phyloP scores from a whole-genome alignment of 2,329 filamentous ascomycete genomes.

The Lachnellula suecica region DNA sequence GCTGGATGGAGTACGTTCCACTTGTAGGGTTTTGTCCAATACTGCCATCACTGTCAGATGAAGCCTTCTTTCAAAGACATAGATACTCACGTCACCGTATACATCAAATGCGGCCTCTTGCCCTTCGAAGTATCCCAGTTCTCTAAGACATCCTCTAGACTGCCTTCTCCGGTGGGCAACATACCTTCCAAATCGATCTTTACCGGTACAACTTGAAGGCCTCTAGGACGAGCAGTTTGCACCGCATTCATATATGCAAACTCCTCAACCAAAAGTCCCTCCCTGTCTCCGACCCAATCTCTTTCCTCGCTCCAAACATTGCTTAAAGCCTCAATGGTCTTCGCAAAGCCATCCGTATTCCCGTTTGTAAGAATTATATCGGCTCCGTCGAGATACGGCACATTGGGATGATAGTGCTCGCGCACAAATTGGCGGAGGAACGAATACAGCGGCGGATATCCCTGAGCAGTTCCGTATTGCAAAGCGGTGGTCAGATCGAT shows the following conservation, averaged over 20 bases:
- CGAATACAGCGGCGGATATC: slow-evolving; percentile 74
- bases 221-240: slow-evolving; percentile 58
- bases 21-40: slow-evolving; percentile 89
- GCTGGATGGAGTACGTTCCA: slow-evolving; percentile 68
- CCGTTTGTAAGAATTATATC: slow-evolving; percentile 80
- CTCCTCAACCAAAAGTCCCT: slow-evolving; percentile 76
- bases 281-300: slow-evolving; percentile 66
- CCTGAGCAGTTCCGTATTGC: slow-evolving; percentile 82
- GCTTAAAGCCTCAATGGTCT: slow-evolving; percentile 72
- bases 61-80: neutral
- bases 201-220: slow-evolving; percentile 69
- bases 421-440: slow-evolving; percentile 79
- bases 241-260: slow-evolving; percentile 81
- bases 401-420: slow-evolving; percentile 75
- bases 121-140: slow-evolving; percentile 79
- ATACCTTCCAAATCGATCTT: slow-evolving; percentile 79
- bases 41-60: slow-evolving; percentile 38
- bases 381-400: slow-evolving; percentile 74
- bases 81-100: slow-evolving; percentile 77
- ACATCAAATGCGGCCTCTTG: slow-evolving; percentile 78
- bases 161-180: slow-evolving; percentile 69
- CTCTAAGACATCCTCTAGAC: slow-evolving; percentile 73
- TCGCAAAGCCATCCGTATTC: slow-evolving; percentile 81
- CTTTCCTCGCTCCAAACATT: slow-evolving; percentile 72
- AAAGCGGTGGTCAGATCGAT: slow-evolving; percentile 81